Evolutionary conservation across 805 yeast species (phyloP).

Genomic region (Candida orba): DNA sequence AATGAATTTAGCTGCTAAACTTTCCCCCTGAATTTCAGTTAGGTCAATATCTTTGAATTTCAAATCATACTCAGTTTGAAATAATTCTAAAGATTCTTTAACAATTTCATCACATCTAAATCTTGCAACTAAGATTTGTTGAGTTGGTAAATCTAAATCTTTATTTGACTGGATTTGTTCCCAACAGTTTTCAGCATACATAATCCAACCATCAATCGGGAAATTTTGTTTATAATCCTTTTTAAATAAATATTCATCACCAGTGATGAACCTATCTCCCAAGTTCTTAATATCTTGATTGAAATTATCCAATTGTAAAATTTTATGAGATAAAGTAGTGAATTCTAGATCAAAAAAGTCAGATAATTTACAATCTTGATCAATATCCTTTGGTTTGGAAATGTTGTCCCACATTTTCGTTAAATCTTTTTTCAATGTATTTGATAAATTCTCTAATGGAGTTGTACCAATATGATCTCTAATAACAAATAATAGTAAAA

Average conservation of each 20-base stretch:
- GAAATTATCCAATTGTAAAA: constrained; percentile 72
- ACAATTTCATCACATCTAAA: constrained; percentile 91
- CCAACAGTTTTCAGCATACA: constrained; percentile 90
- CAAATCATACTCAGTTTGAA: constrained; percentile 9
- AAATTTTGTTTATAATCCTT: constrained; percentile 72
- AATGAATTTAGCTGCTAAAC: constrained; percentile 37
- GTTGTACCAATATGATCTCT: constrained; percentile 89
- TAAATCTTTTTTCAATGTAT: constrained; percentile 66
- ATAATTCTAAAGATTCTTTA: constrained; percentile 26
- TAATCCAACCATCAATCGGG: constrained; percentile 94
- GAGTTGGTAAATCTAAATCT: constrained; percentile 94
- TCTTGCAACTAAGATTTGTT: constrained; percentile 89
- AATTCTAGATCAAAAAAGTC: constrained; percentile 86
- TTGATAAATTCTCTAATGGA: constrained; percentile 63
- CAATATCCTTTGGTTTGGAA: constrained; percentile 62
- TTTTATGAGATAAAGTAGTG: constrained; percentile 77
- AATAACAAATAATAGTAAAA: constrained; percentile 75
- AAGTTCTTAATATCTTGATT: constrained; percentile 48
- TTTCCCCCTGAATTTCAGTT: constrained; percentile 14
- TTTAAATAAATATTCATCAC: constrained; percentile 40
- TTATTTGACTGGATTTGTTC: constrained; percentile 87
- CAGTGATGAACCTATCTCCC: constrained; percentile 52
- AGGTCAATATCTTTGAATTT: constrained; percentile 7
- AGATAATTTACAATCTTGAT: constrained; percentile 39
- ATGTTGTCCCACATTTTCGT: constrained; percentile 70